Evolutionary conservation across 345 rosid species (phyloP).

Genomic region (Rhodamnia rubescens): DNA sequence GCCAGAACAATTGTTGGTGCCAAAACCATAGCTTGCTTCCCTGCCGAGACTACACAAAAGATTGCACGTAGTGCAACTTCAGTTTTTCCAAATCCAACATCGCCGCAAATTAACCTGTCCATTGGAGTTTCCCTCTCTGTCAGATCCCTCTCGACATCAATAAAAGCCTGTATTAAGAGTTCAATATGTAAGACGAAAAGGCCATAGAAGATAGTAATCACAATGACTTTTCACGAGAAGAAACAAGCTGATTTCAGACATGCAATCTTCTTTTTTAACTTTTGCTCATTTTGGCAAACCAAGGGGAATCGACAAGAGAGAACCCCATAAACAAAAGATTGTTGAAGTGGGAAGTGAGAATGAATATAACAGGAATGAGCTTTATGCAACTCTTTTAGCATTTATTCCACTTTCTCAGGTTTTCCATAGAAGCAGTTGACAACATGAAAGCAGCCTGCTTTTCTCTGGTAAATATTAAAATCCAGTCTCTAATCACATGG

Average conservation of each 20-base stretch:
- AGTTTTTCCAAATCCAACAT: conserved; percentile 98
- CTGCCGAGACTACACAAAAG: conserved; percentile 72
- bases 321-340: neutral
- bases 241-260: neutral
- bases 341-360: neutral
- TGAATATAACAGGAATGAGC: neutral
- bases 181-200: conserved; percentile 10
- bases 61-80: conserved; percentile 95
- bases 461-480: neutral
- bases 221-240: neutral
- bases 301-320: neutral
- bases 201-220: neutral
- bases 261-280: neutral
- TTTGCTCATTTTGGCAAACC: neutral
- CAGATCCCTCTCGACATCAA: conserved; percentile 84
- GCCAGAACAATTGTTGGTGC: conserved; percentile 95
- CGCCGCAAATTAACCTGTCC: conserved; percentile 95
- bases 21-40: conserved; percentile 94
- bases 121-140: conserved; percentile 90
- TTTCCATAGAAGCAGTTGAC: neutral
- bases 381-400: neutral
- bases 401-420: neutral
- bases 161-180: conserved; percentile 63
- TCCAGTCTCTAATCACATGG: neutral
- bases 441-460: neutral